Evolutionary conservation across 202 grass and related monocot species (phyloP).

Genomic region (Bolboschoenoplectus hybrid): DNA sequence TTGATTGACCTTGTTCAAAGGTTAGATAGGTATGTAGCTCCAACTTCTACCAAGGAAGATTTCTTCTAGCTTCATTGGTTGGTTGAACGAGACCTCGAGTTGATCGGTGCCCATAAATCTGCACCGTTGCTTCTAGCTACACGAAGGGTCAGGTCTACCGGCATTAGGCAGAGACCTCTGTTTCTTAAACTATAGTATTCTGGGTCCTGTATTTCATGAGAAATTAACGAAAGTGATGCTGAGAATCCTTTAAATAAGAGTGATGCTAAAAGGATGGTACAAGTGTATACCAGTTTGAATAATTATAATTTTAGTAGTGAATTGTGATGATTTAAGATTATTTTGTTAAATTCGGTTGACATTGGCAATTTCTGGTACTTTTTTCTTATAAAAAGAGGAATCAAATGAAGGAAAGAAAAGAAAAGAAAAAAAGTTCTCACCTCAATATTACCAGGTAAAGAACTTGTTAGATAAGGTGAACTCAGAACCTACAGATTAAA

Average conservation of each 20-base stretch:
- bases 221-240: not conserved
- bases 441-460: slow-evolving; percentile 49
- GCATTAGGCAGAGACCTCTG: slow-evolving; percentile 92
- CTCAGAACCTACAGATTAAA: slow-evolving; percentile 63
- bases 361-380: not conserved
- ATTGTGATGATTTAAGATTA: not conserved
- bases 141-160: slow-evolving; percentile 55
- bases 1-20: slow-evolving; percentile 26
- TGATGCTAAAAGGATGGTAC: not conserved
- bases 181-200: slow-evolving; percentile 71
- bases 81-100: slow-evolving; percentile 50
- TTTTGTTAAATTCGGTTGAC: not conserved
- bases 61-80: slow-evolving; percentile 9
- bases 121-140: slow-evolving; percentile 91
- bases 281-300: not conserved
- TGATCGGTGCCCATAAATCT: slow-evolving; percentile 94
- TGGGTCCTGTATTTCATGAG: slow-evolving; percentile 53
- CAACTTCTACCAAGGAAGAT: not conserved
- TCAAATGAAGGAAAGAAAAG: not conserved
- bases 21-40: not conserved
- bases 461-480: slow-evolving; percentile 70
- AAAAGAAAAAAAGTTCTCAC: slow-evolving; percentile 46
- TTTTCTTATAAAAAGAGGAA: not conserved
- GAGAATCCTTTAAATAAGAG: not conserved
- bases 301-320: not conserved